phyloP scores from a whole-genome alignment of 805 yeast genomes.

The Kregervanrija pseudodelftensis region DNA sequence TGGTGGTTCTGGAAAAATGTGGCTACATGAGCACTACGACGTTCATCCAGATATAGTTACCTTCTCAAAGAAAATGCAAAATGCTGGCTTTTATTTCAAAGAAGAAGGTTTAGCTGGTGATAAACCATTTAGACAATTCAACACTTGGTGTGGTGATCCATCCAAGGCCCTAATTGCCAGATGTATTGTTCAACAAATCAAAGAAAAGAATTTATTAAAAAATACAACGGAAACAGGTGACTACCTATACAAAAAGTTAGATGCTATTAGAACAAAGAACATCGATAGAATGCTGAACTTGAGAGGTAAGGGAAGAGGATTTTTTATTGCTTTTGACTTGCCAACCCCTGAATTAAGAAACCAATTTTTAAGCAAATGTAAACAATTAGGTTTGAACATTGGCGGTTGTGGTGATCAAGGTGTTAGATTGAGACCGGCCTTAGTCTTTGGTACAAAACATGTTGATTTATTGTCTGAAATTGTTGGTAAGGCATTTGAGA shows the following conservation, averaged over 20 bases:
- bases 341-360: constrained; percentile 38
- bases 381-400: constrained; percentile 50
- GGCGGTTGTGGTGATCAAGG: constrained; percentile 61
- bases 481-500: constrained; percentile 27
- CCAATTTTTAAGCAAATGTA: constrained; percentile 36
- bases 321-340: constrained; percentile 61
- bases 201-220: constrained; percentile 40
- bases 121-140: constrained; percentile 61
- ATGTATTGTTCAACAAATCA: constrained; percentile 49
- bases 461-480: constrained; percentile 47
- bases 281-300: constrained; percentile 39
- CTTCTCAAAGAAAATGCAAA: constrained; percentile 66
- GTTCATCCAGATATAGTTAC: constrained; percentile 62
- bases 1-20: constrained; percentile 64
- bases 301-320: constrained; percentile 58
- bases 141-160: constrained; percentile 78
- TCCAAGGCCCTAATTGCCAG: constrained; percentile 59
- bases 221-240: constrained; percentile 47
- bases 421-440: constrained; percentile 59
- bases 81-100: constrained; percentile 63
- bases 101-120: constrained; percentile 53
- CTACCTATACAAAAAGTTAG: constrained; percentile 41
- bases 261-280: constrained; percentile 31
- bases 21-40: constrained; percentile 69
- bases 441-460: constrained; percentile 54